Evolutionary conservation across 805 yeast species (phyloP).

Genomic region (Saturnispora gosingensis): DNA sequence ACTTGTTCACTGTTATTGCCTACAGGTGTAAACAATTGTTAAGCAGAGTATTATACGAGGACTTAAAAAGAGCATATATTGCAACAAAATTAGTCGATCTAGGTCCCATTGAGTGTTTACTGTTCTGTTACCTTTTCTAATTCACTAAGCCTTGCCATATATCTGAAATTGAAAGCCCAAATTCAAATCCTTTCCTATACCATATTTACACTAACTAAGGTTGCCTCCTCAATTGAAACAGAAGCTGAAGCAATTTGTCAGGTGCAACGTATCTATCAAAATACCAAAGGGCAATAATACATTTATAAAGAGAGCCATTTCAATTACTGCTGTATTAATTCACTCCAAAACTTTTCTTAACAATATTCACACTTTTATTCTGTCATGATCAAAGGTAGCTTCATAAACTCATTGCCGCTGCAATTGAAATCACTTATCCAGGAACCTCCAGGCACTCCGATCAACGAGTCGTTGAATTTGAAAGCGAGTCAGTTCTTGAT

Average conservation of each 20-base stretch:
- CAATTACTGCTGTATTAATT: no score
- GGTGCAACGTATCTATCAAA: no score
- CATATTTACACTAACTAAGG: not conserved
- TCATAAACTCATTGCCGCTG: slow-evolving; percentile 14
- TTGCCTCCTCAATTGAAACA: no score
- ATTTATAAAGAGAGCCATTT: no score
- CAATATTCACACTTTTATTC: not conserved
- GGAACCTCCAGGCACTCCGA: not conserved
- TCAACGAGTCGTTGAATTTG: not conserved
- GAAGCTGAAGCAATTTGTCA: no score
- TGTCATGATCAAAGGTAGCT: slow-evolving; percentile 18
- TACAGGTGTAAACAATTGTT: not conserved
- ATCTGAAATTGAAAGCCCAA: not conserved
- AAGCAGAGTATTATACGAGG: not conserved
- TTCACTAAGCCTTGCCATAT: not conserved
- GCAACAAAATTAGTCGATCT: not conserved
- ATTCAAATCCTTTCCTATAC: not conserved
- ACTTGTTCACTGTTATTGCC: not conserved
- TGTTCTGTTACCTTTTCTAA: not conserved
- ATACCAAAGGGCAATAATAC: no score
- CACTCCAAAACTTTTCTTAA: not conserved
- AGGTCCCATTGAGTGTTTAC: not conserved
- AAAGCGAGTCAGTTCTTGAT: slow-evolving; percentile 10
- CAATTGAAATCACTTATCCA: slow-evolving; percentile 12
- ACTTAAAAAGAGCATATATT: not conserved